phyloP scores from a whole-genome alignment of 2,329 filamentous ascomycete species.

The Anisogramma anomala region DNA sequence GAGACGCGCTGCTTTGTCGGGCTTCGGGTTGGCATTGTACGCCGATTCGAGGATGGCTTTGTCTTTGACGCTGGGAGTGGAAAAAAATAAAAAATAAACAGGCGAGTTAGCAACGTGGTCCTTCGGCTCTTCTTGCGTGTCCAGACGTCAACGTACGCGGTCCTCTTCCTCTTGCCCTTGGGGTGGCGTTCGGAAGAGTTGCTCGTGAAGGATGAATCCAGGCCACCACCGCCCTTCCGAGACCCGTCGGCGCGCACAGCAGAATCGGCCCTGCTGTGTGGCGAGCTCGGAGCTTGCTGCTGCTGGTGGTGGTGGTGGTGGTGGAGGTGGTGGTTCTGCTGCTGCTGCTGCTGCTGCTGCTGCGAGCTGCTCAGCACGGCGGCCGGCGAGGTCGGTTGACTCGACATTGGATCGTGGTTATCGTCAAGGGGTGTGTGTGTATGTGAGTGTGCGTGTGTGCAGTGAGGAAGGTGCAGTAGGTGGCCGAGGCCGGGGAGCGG shows the following conservation, averaged over 20 bases:
- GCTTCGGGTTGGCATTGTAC: slow-evolving; percentile 76
- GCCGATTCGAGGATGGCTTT: slow-evolving; percentile 79
- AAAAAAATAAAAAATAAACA: neutral
- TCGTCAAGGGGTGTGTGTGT: too few relatives aligned
- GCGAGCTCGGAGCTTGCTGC: slow-evolving; percentile 8
- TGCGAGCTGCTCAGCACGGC: slow-evolving; percentile 7
- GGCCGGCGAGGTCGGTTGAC: slow-evolving; percentile 11
- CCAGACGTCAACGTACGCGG: slow-evolving; percentile 38
- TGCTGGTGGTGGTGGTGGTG: neutral
- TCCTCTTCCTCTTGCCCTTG: slow-evolving; percentile 51
- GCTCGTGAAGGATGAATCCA: slow-evolving; percentile 13
- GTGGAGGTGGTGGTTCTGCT: neutral
- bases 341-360: slow-evolving; percentile 1
- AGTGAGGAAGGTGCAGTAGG: neutral
- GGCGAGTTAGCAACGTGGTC: slow-evolving; percentile 1
- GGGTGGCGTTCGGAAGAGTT: slow-evolving; percentile 32
- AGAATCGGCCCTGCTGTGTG: slow-evolving; percentile 9
- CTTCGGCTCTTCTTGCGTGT: slow-evolving; percentile 1
- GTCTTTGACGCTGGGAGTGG: slow-evolving; percentile 75
- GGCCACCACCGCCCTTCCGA: slow-evolving; percentile 6
- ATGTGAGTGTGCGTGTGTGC: too few relatives aligned
- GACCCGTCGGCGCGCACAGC: slow-evolving; percentile 5
- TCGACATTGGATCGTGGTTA: too few relatives aligned
- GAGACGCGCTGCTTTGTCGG: slow-evolving; percentile 77
- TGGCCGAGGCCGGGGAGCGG: neutral